phyloP scores from a whole-genome alignment of 352 stramenopile genomes.

The Globisporangium perplexum region DNA sequence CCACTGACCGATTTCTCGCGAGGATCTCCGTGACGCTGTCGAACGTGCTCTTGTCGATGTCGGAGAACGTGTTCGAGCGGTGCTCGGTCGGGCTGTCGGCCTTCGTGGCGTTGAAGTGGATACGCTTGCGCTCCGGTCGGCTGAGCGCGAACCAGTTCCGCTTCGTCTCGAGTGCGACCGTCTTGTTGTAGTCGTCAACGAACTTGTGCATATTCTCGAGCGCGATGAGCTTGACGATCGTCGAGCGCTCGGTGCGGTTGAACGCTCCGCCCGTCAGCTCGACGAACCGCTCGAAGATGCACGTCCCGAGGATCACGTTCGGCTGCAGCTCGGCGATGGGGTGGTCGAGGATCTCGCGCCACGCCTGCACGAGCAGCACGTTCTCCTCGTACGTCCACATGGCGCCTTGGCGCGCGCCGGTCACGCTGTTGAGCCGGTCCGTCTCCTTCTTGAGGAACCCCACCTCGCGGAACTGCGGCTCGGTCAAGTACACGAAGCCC shows the following conservation, averaged over 20 bases:
- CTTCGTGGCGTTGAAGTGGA: background rate
- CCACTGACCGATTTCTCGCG: background rate
- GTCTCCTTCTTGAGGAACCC: conserved; percentile 4
- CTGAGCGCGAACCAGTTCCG: conserved; percentile 7
- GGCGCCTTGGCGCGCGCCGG: conserved; percentile 1
- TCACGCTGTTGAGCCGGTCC: background rate
- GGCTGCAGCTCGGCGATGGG: background rate
- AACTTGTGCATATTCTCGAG: conserved; percentile 8
- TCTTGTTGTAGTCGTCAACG: conserved; percentile 9
- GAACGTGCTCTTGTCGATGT: conserved; percentile 6
- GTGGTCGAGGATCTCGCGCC: conserved; percentile 5
- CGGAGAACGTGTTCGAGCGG: conserved; percentile 5
- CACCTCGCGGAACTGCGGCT: conserved; percentile 6
- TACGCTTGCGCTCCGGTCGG: background rate
- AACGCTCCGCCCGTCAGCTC: background rate
- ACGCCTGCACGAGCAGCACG: conserved; percentile 8
- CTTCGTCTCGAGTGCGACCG: background rate
- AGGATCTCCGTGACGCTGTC: conserved; percentile 3
- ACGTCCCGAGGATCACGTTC: conserved; percentile 1
- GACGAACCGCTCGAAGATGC: conserved; percentile 11
- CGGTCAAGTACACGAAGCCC: conserved; percentile 13
- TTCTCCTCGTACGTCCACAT: conserved; percentile 7
- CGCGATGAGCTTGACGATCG: conserved; percentile 3
- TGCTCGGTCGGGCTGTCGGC: background rate
- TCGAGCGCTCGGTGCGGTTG: conserved; percentile 2